Evolutionary conservation across 768 basidiomycete species (phyloP).

Genomic region (Jaapia argillacea): DNA sequence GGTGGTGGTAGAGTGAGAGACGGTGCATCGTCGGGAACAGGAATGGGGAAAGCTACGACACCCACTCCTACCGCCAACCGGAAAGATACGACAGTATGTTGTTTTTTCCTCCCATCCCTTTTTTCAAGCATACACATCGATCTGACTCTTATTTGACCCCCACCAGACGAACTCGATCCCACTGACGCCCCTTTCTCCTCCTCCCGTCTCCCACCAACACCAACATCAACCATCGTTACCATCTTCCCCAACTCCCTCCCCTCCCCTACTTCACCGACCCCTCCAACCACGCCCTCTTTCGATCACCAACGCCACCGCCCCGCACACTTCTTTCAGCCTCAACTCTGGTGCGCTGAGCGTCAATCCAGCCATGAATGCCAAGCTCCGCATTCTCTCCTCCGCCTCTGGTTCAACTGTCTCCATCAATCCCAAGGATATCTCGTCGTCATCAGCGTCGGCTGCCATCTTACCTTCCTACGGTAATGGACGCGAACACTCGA

Average conservation of each 20-base stretch:
- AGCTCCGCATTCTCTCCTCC: neutral
- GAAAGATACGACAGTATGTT: neutral
- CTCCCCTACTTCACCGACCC: neutral
- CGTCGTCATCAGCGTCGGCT: neutral
- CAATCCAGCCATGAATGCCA: no score
- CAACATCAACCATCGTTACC: neutral
- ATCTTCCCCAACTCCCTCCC: neutral
- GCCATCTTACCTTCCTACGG: neutral
- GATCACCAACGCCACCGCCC: no score
- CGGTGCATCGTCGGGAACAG: no score
- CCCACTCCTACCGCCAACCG: neutral
- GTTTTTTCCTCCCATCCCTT: no score
- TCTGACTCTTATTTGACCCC: neutral
- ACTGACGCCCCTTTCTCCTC: neutral
- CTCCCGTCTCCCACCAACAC: neutral
- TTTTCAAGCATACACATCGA: neutral
- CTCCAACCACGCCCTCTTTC: neutral
- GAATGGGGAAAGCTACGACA: constrained; percentile 6
- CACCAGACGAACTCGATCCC: neutral
- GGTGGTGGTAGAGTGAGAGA: no score
- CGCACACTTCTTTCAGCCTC: no score
- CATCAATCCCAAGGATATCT: neutral
- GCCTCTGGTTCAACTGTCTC: neutral
- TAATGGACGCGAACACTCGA: neutral
- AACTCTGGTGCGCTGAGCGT: no score